Evolutionary conservation across 2,329 filamentous ascomycete genomes (phyloP).

Genomic region (Penicillium hesseltinei): DNA sequence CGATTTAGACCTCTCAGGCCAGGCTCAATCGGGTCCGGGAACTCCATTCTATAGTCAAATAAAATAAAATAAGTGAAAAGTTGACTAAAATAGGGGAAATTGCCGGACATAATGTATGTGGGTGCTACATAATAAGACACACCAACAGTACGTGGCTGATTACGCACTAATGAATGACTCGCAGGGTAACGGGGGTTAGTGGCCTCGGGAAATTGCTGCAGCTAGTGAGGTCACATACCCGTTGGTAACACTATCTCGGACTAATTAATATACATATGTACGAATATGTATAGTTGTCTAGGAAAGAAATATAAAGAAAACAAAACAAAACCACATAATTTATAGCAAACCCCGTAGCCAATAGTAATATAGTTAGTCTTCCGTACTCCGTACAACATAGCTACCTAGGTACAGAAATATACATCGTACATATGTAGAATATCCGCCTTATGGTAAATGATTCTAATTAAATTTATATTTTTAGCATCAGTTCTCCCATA

Average conservation of each 20-base stretch:
- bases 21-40: background rate
- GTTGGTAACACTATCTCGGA: background rate
- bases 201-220: constrained; percentile 1
- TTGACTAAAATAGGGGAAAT: background rate
- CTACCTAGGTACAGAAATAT: no score
- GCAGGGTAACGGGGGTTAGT: background rate
- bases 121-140: background rate
- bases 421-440: no score
- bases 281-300: background rate
- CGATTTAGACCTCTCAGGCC: no score
- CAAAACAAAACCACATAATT: background rate
- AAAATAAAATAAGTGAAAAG: background rate
- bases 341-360: background rate
- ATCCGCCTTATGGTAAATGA: background rate
- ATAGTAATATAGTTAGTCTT: no score
- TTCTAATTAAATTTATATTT: background rate
- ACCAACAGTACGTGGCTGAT: background rate
- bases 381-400: no score
- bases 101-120: background rate
- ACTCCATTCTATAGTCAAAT: no score
- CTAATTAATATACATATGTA: background rate
- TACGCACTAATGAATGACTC: constrained; percentile 9
- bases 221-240: background rate
- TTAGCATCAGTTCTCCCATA: background rate
- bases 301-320: background rate